A percentile compares a stretch with the other conserved stretches of the same genome.
These are phyloP conservation scores for Boeremia exigua DNA, from an alignment of 2,329 filamentous ascomycete species.

Conservation along the genomic window DNA sequence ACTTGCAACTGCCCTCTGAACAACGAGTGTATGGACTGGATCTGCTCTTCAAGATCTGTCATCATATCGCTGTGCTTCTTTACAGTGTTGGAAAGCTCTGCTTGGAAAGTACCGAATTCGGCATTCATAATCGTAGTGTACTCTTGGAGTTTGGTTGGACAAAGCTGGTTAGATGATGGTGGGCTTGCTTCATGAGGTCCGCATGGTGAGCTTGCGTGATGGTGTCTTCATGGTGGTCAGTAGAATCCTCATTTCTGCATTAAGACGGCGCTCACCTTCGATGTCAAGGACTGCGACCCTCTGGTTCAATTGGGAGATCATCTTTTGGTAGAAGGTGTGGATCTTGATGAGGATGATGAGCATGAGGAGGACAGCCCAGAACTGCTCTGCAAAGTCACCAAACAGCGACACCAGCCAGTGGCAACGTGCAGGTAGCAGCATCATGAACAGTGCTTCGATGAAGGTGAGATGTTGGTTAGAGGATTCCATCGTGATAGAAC, in stretches of 20 bases:
- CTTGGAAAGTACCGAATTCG: neutral
- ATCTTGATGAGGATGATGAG: neutral
- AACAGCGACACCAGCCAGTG: neutral
- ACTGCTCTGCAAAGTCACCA: neutral
- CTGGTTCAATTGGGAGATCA: neutral
- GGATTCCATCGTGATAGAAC: neutral
- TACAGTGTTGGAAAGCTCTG: neutral
- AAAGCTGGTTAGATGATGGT: neutral
- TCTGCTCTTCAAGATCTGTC: no score
- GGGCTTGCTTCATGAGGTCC: neutral
- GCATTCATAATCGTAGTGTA: neutral
- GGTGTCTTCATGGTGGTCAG: neutral
- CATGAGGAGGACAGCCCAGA: neutral
- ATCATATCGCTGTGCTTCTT: neutral
- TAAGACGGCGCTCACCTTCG: neutral
- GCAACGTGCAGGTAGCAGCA: neutral
- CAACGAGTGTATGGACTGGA: neutral
- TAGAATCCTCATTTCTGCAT: no score
- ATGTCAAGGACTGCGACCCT: neutral
- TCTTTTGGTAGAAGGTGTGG: neutral
- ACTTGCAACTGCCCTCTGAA: neutral
- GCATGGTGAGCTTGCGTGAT: neutral
- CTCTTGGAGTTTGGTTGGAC: neutral
- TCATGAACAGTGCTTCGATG: neutral
- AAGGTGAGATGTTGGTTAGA: no score